A percentile compares a stretch with the other conserved stretches of the same genome.
Evolutionary conservation across 225 moss, liverwort and hornwort genomes (phyloP).

Genomic region (Ulota crispa): DNA sequence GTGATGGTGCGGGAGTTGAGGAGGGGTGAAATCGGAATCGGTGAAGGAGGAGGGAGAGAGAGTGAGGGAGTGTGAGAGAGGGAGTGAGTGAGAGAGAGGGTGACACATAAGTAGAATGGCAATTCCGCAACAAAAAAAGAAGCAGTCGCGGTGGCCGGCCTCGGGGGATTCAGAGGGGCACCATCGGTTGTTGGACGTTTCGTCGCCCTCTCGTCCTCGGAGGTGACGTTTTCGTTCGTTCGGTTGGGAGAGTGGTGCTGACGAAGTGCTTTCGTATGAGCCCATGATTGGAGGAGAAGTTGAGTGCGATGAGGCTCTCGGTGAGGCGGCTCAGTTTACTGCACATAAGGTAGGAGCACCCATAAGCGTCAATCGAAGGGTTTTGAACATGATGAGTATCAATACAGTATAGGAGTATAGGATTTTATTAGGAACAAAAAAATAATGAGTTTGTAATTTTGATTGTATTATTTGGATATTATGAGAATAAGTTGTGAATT

Average conservation of each 20-base stretch:
- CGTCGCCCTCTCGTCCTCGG: not conserved
- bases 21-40: not conserved
- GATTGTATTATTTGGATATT: no score
- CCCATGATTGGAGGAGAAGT: not conserved
- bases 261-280: not conserved
- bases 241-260: not conserved
- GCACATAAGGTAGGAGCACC: no score
- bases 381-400: no score
- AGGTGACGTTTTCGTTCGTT: not conserved
- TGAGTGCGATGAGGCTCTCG: not conserved
- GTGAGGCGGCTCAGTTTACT: no score
- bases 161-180: slow-evolving; percentile 41
- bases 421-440: no score
- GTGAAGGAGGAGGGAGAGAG: not conserved
- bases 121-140: not conserved
- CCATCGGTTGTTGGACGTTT: slow-evolving; percentile 21
- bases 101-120: slow-evolving; percentile 2
- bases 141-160: slow-evolving; percentile 35
- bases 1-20: not conserved
- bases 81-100: not conserved
- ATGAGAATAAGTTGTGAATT: no score
- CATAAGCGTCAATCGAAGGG: no score
- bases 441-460: no score
- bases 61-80: not conserved
- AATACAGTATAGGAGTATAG: no score